Evolutionary conservation across 495 filamentous ascomycete genomes (phyloP).

Genomic region (Rhypophila decipiens): DNA sequence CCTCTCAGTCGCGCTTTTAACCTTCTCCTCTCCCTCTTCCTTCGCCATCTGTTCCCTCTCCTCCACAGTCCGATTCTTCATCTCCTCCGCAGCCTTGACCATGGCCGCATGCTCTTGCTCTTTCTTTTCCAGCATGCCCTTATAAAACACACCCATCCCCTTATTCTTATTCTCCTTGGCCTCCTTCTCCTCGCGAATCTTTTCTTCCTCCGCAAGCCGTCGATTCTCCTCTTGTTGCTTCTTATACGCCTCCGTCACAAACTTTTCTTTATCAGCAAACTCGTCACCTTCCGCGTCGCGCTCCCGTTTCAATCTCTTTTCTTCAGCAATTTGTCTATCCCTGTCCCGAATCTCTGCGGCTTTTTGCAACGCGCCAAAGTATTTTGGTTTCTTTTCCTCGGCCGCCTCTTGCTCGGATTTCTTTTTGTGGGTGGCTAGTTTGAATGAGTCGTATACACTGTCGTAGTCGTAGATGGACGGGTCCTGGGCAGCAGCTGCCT

Average conservation of each 20-base stretch:
- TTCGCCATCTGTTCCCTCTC: constrained; percentile 22
- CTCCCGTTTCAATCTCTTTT: constrained; percentile 79
- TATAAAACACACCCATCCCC: constrained; percentile 86
- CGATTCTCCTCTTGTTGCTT: constrained; percentile 81
- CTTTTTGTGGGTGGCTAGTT: constrained; percentile 27
- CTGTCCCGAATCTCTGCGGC: constrained; percentile 84
- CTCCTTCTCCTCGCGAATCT: constrained; percentile 59
- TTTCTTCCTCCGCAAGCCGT: constrained; percentile 76
- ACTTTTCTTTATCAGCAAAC: constrained; percentile 91
- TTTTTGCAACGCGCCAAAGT: constrained; percentile 74
- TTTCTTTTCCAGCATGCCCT: constrained; percentile 68
- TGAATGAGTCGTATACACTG: constrained; percentile 60
- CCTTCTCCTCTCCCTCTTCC: constrained; percentile 35
- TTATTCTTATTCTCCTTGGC: constrained; percentile 57
- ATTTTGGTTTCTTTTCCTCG: constrained; percentile 59
- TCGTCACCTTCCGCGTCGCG: constrained; percentile 90
- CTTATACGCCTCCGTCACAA: constrained; percentile 94
- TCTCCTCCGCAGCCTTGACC: constrained; percentile 61
- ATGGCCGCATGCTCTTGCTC: constrained; percentile 70
- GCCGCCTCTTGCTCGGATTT: constrained; percentile 29
- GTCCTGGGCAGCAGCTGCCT: constrained; percentile 54
- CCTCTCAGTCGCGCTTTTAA: constrained; percentile 52
- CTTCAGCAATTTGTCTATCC: constrained; percentile 79
- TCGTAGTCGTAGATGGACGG: constrained; percentile 74
- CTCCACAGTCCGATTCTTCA: constrained; percentile 11